Evolutionary conservation across 176 grass and related monocot genomes (phyloP), one percentile per base, ranked within the genome.

Genomic region (Phyllostachys edulis): DNA sequence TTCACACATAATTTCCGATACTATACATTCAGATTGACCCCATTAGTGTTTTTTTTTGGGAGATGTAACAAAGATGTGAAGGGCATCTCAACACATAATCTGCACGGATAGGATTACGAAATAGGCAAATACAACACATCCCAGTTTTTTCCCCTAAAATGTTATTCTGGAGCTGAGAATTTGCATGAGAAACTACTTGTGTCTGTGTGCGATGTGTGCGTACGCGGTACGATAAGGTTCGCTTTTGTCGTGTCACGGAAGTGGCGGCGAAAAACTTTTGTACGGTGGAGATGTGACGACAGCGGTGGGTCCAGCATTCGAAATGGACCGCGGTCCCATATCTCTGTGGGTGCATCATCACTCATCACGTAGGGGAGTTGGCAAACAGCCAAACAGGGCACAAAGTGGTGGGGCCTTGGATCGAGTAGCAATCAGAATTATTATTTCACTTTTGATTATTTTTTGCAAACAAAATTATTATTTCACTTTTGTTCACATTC

Each of bases 331-430:
- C 1, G 87, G 59, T 4, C 60, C 63, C 55, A 34, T 7, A 24
- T 17, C 29, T 29, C 29, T 29, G 67, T 66, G 56, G 59, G 68
- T 79, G 57, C 64, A 67, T 75, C 68, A n/a, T 55, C 55, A 21
- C 17, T 71, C 67, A 46, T 54, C 54, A 32, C 49, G 59, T 74
- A 80, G 57, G 68, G 67, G 59, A 39, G 76, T 75, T 85, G 87
- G 76, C 29, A 29, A 29, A 29, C 29, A 29, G 29, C 29, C 76
- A 80, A 69, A 89, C 87, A 85, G 62, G 6, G 20, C 69, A 21
- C 69, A 20, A 89, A 89, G 69, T 80, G 87, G 76, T 24, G 76
- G 76, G 67, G 14, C 62, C 79, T 2, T 7, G 17, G 79, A 57
- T 18, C 18, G 27, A 40, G 62, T 36, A 23, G 66, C 27, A 66